A percentile compares a stretch with the other conserved stretches of the same genome.
Evolutionary conservation across 495 filamentous ascomycete species (phyloP).

Genomic region (Podospora pseudoanserina): DNA sequence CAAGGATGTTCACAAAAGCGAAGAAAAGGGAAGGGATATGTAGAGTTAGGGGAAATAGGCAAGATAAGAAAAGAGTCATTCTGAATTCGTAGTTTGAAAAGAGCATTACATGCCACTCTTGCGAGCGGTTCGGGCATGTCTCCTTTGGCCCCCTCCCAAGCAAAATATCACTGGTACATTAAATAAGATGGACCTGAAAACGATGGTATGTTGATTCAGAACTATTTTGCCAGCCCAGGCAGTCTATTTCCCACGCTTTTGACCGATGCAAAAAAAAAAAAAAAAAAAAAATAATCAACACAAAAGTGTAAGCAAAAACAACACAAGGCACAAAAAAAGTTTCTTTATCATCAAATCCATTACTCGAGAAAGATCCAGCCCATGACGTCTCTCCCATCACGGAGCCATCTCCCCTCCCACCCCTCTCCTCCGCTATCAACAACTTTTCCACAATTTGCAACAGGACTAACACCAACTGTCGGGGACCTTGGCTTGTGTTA

Average conservation of each 20-base stretch:
- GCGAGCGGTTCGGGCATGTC: too few relatives aligned
- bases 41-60: neutral
- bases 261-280: neutral
- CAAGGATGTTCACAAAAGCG: neutral
- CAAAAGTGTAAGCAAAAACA: neutral
- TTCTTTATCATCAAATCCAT: neutral
- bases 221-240: neutral
- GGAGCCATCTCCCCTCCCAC: slow-evolving; percentile 13
- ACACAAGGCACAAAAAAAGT: neutral
- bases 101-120: too few relatives aligned
- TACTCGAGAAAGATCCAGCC: neutral
- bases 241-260: neutral
- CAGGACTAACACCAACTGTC: slow-evolving; percentile 42
- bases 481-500: slow-evolving; percentile 33
- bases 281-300: neutral
- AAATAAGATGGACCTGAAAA: neutral
- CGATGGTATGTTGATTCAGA: neutral
- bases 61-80: slow-evolving; percentile 1
- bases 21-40: neutral
- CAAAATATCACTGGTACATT: too few relatives aligned
- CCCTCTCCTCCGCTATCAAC: slow-evolving; percentile 19
- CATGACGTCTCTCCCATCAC: slow-evolving; percentile 53
- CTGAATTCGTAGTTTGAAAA: neutral
- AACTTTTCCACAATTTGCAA: slow-evolving; percentile 11
- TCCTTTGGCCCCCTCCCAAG: too few relatives aligned